Evolutionary conservation across 176 grass and related monocot genomes (phyloP).

Genomic region (Juncus effusus): DNA sequence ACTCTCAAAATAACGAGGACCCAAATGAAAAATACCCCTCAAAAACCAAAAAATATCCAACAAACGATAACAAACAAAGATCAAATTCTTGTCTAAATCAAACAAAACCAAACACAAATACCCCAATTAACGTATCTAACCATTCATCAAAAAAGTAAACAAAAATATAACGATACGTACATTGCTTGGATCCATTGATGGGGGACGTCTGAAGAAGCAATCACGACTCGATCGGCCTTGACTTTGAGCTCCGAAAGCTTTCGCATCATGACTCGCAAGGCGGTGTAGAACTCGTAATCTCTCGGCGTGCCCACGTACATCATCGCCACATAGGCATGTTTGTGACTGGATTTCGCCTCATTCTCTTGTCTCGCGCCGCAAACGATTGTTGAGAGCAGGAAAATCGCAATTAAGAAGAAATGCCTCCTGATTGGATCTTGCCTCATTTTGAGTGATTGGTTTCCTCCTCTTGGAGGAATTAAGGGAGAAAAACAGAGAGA

Average conservation of each 20-base stretch:
- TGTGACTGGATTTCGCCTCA: conserved; percentile 16
- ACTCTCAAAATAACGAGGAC: too few species aligned
- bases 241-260: conserved; percentile 54
- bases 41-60: too few species aligned
- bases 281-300: conserved; percentile 99
- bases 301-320: conserved; percentile 99
- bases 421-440: conserved; percentile 15
- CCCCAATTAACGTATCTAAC: too few species aligned
- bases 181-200: conserved; percentile 62
- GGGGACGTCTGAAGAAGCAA: conserved; percentile 88
- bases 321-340: conserved; percentile 93
- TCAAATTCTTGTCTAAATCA: too few species aligned
- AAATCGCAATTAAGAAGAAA: conserved; percentile 2
- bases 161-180: conserved; percentile 30
- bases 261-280: conserved; percentile 94
- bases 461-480: not conserved
- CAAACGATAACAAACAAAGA: too few species aligned
- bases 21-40: too few species aligned
- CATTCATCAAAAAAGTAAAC: too few species aligned
- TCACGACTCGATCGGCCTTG: conserved; percentile 85
- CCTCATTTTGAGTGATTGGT: not conserved
- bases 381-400: not conserved
- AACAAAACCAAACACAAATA: too few species aligned
- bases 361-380: conserved; percentile 10
- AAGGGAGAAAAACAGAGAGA: conserved; percentile 9